phyloP scores from a whole-genome alignment of 805 yeast genomes.

The Lipomyces yamanashiensis region DNA sequence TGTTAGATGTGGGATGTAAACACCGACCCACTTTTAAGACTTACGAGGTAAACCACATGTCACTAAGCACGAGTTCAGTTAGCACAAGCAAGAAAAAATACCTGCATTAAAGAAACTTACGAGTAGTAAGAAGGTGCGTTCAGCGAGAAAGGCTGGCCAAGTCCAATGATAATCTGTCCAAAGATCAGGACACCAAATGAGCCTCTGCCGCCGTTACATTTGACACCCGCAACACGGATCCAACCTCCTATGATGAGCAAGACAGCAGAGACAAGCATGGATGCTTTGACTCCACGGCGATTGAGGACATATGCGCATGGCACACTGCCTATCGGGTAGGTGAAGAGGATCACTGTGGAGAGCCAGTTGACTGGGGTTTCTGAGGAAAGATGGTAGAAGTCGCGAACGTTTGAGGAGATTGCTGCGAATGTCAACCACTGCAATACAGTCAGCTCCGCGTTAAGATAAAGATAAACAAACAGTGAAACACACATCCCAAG shows the following conservation, averaged over 20 bases:
- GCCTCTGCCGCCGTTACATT: constrained; percentile 27
- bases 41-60: constrained; percentile 44
- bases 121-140: constrained; percentile 43
- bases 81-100: neutral
- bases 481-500: constrained; percentile 41
- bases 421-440: constrained; percentile 45
- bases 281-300: constrained; percentile 37
- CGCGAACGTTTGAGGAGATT: constrained; percentile 39
- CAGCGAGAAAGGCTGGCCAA: constrained; percentile 46
- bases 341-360: constrained; percentile 43
- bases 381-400: constrained; percentile 36
- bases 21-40: neutral
- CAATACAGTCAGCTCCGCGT: neutral
- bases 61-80: constrained; percentile 19
- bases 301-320: constrained; percentile 40
- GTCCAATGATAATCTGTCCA: constrained; percentile 46
- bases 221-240: constrained; percentile 44
- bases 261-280: constrained; percentile 38
- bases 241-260: constrained; percentile 42
- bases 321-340: constrained; percentile 41
- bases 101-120: neutral
- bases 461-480: neutral
- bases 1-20: neutral
- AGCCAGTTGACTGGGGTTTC: constrained; percentile 45
- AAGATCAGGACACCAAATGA: constrained; percentile 43